Evolutionary conservation across 2,329 filamentous ascomycete genomes (phyloP).

Genomic region (Stachybotrys echinatus): DNA sequence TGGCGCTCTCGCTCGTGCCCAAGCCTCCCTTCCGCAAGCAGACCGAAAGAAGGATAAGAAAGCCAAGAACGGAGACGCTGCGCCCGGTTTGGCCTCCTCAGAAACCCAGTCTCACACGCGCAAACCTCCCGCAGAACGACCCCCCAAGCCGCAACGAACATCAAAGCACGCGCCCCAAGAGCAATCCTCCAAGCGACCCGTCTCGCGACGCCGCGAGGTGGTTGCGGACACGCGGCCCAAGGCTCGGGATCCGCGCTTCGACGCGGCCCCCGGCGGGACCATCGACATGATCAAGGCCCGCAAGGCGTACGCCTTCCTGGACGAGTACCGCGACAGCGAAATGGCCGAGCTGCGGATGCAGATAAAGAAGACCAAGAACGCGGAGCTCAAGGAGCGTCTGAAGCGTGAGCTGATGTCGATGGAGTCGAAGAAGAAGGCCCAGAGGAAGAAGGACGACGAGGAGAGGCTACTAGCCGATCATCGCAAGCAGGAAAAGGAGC

Average conservation of each 20-base stretch:
- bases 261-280: slow-evolving; percentile 44
- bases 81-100: slow-evolving; percentile 19
- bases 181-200: slow-evolving; percentile 75
- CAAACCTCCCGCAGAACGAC: slow-evolving; percentile 10
- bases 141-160: slow-evolving; percentile 31
- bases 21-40: slow-evolving; percentile 54
- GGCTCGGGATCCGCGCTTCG: slow-evolving; percentile 83
- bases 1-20: slow-evolving; percentile 82
- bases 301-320: slow-evolving; percentile 80
- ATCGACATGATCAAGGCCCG: slow-evolving; percentile 54
- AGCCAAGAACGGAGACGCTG: slow-evolving; percentile 16
- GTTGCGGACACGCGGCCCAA: slow-evolving; percentile 53
- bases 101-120: slow-evolving; percentile 21
- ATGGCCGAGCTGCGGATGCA: slow-evolving; percentile 67
- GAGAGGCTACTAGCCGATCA: slow-evolving; percentile 68
- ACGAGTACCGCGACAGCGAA: slow-evolving; percentile 81
- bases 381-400: slow-evolving; percentile 60
- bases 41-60: slow-evolving; percentile 19
- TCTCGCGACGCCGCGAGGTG: slow-evolving; percentile 74
- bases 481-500: slow-evolving; percentile 74
- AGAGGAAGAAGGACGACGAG: slow-evolving; percentile 64
- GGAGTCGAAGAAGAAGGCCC: slow-evolving; percentile 70
- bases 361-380: slow-evolving; percentile 61
- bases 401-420: slow-evolving; percentile 71
- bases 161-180: slow-evolving; percentile 89